These are phyloP conservation scores for Phialemoniopsis sp. DNA, from an alignment of 2,329 filamentous ascomycete species.

Conservation along the genomic window DNA sequence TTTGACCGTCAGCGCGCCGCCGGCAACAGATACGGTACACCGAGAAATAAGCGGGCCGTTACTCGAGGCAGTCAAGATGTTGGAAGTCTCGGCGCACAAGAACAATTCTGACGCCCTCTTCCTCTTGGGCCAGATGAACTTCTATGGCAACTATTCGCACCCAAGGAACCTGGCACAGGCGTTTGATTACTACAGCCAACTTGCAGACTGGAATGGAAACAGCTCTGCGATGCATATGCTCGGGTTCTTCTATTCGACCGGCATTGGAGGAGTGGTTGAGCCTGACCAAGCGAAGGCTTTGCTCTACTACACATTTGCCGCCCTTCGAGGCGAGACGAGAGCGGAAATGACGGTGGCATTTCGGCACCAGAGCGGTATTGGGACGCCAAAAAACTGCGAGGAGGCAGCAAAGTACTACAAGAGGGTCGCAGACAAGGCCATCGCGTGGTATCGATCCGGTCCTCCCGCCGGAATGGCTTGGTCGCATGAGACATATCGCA, in stretches of 20 bases:
- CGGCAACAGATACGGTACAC: constrained; percentile 25
- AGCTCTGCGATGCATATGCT: constrained; percentile 94
- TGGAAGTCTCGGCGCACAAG: constrained; percentile 46
- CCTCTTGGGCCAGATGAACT: constrained; percentile 89
- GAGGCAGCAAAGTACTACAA: constrained; percentile 86
- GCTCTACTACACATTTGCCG: constrained; percentile 92
- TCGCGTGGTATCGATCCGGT: constrained; percentile 81
- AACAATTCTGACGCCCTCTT: constrained; percentile 82
- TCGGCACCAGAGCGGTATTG: constrained; percentile 80
- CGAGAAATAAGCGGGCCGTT: constrained; percentile 37
- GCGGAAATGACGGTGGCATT: constrained; percentile 94
- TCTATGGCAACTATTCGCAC: constrained; percentile 90
- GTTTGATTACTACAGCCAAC: constrained; percentile 74
- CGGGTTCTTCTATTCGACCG: constrained; percentile 92
- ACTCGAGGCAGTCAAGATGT: constrained; percentile 44
- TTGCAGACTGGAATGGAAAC: constrained; percentile 77
- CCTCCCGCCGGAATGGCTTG: constrained; percentile 83
- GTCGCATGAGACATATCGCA: constrained; percentile 73
- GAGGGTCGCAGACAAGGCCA: constrained; percentile 86
- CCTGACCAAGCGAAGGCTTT: constrained; percentile 87
- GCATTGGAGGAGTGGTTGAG: constrained; percentile 75
- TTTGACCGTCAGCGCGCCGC: constrained; percentile 41
- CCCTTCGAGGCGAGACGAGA: constrained; percentile 73
- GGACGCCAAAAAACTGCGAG: constrained; percentile 81
- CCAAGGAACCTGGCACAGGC: constrained; percentile 76